These are phyloP conservation scores for Saxophila tyrrhenica DNA, from an alignment of 495 filamentous ascomycete genomes.

Conservation along the genomic window DNA sequence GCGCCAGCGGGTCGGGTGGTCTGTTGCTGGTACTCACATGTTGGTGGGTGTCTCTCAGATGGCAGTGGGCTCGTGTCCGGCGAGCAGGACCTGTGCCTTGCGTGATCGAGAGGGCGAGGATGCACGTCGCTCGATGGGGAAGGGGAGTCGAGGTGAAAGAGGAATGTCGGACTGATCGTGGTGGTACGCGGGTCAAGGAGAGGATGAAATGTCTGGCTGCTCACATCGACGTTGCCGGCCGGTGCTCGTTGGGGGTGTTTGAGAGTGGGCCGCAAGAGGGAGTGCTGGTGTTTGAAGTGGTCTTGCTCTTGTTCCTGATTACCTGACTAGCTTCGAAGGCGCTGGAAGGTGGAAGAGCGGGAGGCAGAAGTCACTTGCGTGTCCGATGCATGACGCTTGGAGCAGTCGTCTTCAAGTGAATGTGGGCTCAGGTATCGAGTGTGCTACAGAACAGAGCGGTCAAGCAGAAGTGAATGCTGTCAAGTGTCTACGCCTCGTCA, in stretches of 20 bases:
- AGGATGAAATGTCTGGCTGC: background rate
- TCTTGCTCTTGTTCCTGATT: too few relatives aligned
- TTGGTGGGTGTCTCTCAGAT: background rate
- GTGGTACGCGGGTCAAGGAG: too few relatives aligned
- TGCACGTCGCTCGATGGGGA: constrained; percentile 18
- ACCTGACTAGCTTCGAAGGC: background rate
- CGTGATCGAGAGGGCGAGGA: constrained; percentile 4
- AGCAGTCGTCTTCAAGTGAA: too few relatives aligned
- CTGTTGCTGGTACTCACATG: constrained; percentile 16
- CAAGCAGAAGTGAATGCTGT: too few relatives aligned
- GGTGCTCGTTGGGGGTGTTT: background rate
- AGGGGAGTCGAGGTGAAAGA: background rate
- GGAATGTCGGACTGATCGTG: too few relatives aligned
- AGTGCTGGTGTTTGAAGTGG: constrained; percentile 1
- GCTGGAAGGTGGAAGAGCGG: background rate
- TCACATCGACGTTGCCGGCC: background rate
- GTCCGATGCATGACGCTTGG: too few relatives aligned
- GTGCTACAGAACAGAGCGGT: background rate
- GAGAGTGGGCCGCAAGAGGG: background rate
- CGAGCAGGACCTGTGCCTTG: constrained; percentile 8
- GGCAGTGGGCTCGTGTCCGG: background rate
- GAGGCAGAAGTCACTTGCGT: background rate
- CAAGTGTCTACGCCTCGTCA: too few relatives aligned
- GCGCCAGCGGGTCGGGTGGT: background rate
- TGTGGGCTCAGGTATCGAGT: too few relatives aligned